These are phyloP conservation scores for Xerocomellus amylosporus DNA, from an alignment of 768 basidiomycete species.

Conservation along the genomic window DNA sequence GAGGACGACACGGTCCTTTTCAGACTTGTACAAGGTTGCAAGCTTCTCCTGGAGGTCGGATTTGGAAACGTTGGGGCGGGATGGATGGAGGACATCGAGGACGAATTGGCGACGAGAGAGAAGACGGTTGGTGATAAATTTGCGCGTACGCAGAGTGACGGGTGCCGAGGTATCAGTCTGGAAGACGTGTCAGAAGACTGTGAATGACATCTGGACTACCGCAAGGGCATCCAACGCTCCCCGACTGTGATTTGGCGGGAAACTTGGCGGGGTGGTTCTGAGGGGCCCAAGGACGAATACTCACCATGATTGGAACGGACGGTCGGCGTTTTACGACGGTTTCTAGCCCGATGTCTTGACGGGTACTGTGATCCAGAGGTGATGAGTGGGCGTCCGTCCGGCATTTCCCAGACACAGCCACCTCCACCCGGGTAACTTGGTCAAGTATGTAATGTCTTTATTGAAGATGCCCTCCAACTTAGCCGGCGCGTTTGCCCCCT, in stretches of 20 bases:
- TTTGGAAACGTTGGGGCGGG: slow-evolving; percentile 90
- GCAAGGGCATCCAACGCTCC: slow-evolving; percentile 27
- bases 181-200: slow-evolving; percentile 18
- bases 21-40: slow-evolving; percentile 87
- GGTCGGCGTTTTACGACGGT: slow-evolving; percentile 17
- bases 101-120: slow-evolving; percentile 95
- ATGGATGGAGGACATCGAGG: slow-evolving; percentile 94
- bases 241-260: slow-evolving; percentile 7
- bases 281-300: slow-evolving; percentile 17
- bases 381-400: slow-evolving; percentile 35
- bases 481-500: slow-evolving; percentile 56
- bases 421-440: slow-evolving; percentile 9
- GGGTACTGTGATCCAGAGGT: slow-evolving; percentile 13
- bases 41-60: slow-evolving; percentile 91
- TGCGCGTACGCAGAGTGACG: slow-evolving; percentile 95
- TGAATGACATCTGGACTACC: slow-evolving; percentile 21
- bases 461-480: slow-evolving; percentile 3
- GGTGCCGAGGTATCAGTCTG: slow-evolving; percentile 80
- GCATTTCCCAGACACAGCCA: slow-evolving; percentile 42
- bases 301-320: slow-evolving; percentile 36
- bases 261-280: neutral
- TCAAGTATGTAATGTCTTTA: neutral
- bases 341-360: slow-evolving; percentile 31
- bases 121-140: slow-evolving; percentile 99
- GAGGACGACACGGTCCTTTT: slow-evolving; percentile 85